Evolutionary conservation across 768 basidiomycete species (phyloP).

Genomic region (Boletus insuetus): DNA sequence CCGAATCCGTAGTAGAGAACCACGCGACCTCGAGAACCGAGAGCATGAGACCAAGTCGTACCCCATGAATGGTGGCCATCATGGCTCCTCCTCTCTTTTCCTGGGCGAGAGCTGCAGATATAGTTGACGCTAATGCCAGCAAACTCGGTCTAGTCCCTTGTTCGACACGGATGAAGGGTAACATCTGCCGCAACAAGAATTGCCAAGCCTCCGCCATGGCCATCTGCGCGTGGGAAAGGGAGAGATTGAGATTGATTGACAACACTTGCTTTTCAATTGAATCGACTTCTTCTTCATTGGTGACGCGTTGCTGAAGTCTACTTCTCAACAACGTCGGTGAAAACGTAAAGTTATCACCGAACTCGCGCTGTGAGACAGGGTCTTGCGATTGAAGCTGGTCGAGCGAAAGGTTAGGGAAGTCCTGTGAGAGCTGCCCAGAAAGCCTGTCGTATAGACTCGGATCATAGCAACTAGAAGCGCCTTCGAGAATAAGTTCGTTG

Average conservation of each 20-base stretch:
- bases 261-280: slow-evolving; percentile 56
- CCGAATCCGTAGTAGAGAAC: slow-evolving; percentile 59
- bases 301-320: slow-evolving; percentile 47
- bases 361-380: slow-evolving; percentile 66
- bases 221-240: slow-evolving; percentile 76
- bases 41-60: slow-evolving; percentile 70
- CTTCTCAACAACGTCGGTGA: slow-evolving; percentile 55
- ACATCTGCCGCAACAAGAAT: slow-evolving; percentile 58
- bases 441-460: slow-evolving; percentile 69
- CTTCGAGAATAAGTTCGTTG: slow-evolving; percentile 64
- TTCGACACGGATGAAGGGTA: slow-evolving; percentile 64
- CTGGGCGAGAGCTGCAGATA: slow-evolving; percentile 62
- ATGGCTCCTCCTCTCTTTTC: slow-evolving; percentile 79
- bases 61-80: slow-evolving; percentile 78
- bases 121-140: slow-evolving; percentile 54
- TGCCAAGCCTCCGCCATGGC: slow-evolving; percentile 78
- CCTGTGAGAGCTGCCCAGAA: slow-evolving; percentile 42
- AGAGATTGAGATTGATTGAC: slow-evolving; percentile 85
- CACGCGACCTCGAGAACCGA: slow-evolving; percentile 78
- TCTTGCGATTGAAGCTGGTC: slow-evolving; percentile 63
- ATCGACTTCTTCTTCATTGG: slow-evolving; percentile 40
- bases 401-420: slow-evolving; percentile 61
- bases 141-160: slow-evolving; percentile 51
- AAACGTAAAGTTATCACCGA: slow-evolving; percentile 80
- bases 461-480: slow-evolving; percentile 67